Evolutionary conservation across 345 rosid species (phyloP).

Genomic region (Gossypium mustelinum): DNA sequence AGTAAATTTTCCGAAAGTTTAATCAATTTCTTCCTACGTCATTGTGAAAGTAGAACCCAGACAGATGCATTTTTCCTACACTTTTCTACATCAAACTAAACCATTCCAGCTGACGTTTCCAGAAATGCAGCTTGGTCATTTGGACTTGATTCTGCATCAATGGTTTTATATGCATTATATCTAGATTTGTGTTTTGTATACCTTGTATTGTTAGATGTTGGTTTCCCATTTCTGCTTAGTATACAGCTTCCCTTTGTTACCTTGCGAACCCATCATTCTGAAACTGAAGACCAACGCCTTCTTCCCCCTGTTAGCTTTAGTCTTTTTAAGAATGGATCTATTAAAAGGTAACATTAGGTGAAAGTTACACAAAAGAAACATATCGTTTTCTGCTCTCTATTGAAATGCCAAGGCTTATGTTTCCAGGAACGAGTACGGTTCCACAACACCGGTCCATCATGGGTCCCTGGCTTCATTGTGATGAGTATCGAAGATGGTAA

Average conservation of each 20-base stretch:
- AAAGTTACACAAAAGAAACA: conserved; percentile 1
- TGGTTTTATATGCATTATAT: neutral
- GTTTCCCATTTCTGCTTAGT: neutral
- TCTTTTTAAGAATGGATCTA: neutral
- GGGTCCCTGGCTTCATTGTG: conserved; percentile 69
- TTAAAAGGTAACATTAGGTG: neutral
- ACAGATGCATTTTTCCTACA: neutral
- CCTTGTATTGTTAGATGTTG: neutral
- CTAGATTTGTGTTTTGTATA: neutral
- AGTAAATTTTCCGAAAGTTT: too few species aligned
- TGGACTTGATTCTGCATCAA: neutral
- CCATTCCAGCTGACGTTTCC: neutral
- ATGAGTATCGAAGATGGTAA: conserved; percentile 89
- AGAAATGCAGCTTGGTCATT: neutral
- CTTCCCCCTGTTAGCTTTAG: neutral
- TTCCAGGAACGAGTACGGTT: conserved; percentile 62
- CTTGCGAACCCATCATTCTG: neutral
- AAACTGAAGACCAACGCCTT: neutral
- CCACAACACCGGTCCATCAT: conserved; percentile 70
- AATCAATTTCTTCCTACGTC: too few species aligned
- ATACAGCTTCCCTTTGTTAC: neutral
- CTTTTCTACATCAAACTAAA: neutral
- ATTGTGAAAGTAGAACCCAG: neutral
- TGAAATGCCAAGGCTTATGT: neutral
- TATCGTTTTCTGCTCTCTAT: neutral